Conservation (phyloP, 1,284 basidiomycete species). For the Heterobasidion irregulare region DNA sequence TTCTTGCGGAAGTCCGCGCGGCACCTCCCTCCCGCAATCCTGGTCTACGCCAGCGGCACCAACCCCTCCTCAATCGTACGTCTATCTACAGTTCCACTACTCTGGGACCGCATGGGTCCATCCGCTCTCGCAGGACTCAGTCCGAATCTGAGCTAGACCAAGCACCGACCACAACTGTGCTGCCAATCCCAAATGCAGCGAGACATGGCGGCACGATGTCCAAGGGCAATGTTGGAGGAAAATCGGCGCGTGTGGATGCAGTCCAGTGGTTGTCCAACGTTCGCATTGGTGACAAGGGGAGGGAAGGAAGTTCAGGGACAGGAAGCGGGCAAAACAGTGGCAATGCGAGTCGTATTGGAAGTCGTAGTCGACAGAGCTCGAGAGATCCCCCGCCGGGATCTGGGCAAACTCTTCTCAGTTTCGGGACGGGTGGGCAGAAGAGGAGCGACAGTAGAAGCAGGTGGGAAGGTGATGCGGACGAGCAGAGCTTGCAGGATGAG, state of each 20-base stretch:
- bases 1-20: conserved; percentile 63
- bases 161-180: conserved; percentile 10
- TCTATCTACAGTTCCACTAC: conserved; percentile 21
- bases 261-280: conserved; percentile 68
- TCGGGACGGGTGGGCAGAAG: not conserved
- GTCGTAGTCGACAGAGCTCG: conserved; percentile 25
- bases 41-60: not conserved
- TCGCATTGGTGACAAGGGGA: conserved; percentile 38
- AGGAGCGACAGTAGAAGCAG: conserved; percentile 38
- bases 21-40: conserved; percentile 28
- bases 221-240: conserved; percentile 43
- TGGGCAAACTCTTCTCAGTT: not conserved
- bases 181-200: conserved; percentile 12
- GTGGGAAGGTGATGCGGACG: conserved; percentile 31
- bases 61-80: not conserved
- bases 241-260: conserved; percentile 49
- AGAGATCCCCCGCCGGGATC: conserved; percentile 8
- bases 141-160: conserved; percentile 12
- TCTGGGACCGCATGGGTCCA: conserved; percentile 7
- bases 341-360: conserved; percentile 29
- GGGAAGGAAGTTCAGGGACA: conserved; percentile 43
- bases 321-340: conserved; percentile 41
- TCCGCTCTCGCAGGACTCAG: conserved; percentile 16
- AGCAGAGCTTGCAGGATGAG: conserved; percentile 74
- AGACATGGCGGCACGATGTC: conserved; percentile 46